These are phyloP conservation scores for Stromatinia cepivora DNA, from an alignment of 2,329 filamentous ascomycete species.

Conservation along the genomic window DNA sequence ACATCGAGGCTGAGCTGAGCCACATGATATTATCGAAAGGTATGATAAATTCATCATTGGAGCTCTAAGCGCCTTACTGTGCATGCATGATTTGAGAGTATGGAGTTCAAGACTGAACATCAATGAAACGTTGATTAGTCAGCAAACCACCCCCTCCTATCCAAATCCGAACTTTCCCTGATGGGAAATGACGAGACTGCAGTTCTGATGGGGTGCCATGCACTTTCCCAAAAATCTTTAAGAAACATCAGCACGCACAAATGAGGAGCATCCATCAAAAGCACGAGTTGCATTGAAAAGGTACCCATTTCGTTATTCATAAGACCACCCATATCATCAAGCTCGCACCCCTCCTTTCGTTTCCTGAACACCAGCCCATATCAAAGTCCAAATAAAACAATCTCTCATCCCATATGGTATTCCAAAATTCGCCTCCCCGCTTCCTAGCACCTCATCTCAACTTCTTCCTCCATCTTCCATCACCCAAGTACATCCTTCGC, in stretches of 20 bases:
- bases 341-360: background rate
- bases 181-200: no score
- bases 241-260: background rate
- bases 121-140: background rate
- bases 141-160: background rate
- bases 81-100: background rate
- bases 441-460: background rate
- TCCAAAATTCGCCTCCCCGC: background rate
- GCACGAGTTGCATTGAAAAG: background rate
- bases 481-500: no score
- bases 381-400: background rate
- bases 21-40: background rate
- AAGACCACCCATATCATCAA: background rate
- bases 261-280: background rate
- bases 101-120: no score
- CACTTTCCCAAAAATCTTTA: background rate
- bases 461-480: background rate
- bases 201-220: no score
- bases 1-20: background rate
- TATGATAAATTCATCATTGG: background rate
- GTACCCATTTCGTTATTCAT: slow-evolving; percentile 18
- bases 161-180: no score
- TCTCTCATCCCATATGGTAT: background rate
- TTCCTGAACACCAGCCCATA: slow-evolving; percentile 4
- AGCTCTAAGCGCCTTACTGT: background rate